phyloP scores from a whole-genome alignment of 2,329 filamentous ascomycete species.

The Neoascochyta sp. region DNA sequence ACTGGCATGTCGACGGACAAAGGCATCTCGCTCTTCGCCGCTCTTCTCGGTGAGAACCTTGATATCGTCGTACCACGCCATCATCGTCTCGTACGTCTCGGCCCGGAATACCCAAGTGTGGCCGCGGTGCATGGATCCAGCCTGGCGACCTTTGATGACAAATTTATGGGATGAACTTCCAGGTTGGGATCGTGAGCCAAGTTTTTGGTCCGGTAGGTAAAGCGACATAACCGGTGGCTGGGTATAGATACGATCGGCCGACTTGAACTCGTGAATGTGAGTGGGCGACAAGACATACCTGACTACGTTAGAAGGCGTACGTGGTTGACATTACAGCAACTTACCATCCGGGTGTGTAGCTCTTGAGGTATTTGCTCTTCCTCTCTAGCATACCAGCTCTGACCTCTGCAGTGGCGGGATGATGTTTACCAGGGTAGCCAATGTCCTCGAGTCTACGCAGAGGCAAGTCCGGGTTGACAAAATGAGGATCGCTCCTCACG shows the following conservation, averaged over 20 bases:
- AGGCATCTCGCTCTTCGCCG: slow-evolving; percentile 81
- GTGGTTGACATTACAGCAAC: slow-evolving; percentile 27
- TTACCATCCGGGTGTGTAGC: slow-evolving; percentile 91
- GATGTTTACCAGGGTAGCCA: slow-evolving; percentile 84
- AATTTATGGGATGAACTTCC: slow-evolving; percentile 93
- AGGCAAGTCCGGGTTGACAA: slow-evolving; percentile 80
- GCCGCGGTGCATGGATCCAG: slow-evolving; percentile 82
- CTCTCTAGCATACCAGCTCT: slow-evolving; percentile 87
- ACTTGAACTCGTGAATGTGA: slow-evolving; percentile 98
- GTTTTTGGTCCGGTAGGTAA: slow-evolving; percentile 89
- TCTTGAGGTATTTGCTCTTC: slow-evolving; percentile 98
- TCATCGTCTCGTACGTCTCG: slow-evolving; percentile 83
- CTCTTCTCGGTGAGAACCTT: slow-evolving; percentile 83
- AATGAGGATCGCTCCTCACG: slow-evolving; percentile 74
- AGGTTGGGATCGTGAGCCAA: slow-evolving; percentile 82
- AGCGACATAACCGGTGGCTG: slow-evolving; percentile 95
- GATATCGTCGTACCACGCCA: slow-evolving; percentile 94
- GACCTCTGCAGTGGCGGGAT: slow-evolving; percentile 78
- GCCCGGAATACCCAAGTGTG: slow-evolving; percentile 67
- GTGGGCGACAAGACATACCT: slow-evolving; percentile 96
- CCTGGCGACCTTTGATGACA: slow-evolving; percentile 93
- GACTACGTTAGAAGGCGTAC: slow-evolving; percentile 7
- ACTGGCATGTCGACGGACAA: slow-evolving; percentile 76
- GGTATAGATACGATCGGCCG: slow-evolving; percentile 77
- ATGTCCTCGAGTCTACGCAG: slow-evolving; percentile 77